These are phyloP conservation scores for Tolypocladium paradoxum DNA, from an alignment of 2,329 filamentous ascomycete species.

Conservation along the genomic window DNA sequence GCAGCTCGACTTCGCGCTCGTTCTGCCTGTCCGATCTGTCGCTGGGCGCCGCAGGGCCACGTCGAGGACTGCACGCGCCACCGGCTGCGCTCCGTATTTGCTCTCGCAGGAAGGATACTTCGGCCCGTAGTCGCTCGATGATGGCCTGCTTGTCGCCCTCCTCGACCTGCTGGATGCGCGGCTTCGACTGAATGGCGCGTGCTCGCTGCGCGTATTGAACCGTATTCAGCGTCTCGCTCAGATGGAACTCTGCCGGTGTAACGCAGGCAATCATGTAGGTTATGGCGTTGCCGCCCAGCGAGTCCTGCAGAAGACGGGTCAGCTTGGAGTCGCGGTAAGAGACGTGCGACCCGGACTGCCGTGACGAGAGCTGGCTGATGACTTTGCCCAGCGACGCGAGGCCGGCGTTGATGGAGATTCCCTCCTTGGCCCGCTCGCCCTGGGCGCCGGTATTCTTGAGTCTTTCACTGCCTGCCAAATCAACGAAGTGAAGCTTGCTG, in stretches of 20 bases:
- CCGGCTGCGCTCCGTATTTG: constrained; percentile 86
- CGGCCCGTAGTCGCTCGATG: constrained; percentile 86
- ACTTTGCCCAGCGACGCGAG: constrained; percentile 93
- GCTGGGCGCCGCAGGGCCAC: constrained; percentile 40
- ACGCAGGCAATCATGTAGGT: constrained; percentile 99
- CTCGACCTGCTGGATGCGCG: constrained; percentile 86
- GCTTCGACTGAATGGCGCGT: constrained; percentile 93
- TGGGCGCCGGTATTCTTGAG: constrained; percentile 95
- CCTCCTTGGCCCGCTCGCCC: constrained; percentile 87
- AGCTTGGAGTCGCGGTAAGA: constrained; percentile 98
- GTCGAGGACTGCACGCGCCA: constrained; percentile 42
- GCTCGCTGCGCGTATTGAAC: constrained; percentile 95
- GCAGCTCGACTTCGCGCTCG: constrained; percentile 79
- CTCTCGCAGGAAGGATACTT: constrained; percentile 86
- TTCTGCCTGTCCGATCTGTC: constrained; percentile 70
- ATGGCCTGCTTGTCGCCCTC: constrained; percentile 89
- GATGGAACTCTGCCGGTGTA: constrained; percentile 89
- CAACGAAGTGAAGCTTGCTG: constrained; percentile 97
- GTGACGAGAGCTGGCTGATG: constrained; percentile 92
- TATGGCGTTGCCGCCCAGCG: constrained; percentile 89
- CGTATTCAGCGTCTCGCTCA: constrained; percentile 95
- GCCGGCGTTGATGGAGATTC: constrained; percentile 96
- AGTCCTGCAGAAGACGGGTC: constrained; percentile 90
- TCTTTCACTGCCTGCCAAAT: constrained; percentile 91
- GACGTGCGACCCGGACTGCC: constrained; percentile 77